These are phyloP conservation scores for Xerocomellus intermedius DNA, from an alignment of 768 basidiomycete species.

Conservation along the genomic window DNA sequence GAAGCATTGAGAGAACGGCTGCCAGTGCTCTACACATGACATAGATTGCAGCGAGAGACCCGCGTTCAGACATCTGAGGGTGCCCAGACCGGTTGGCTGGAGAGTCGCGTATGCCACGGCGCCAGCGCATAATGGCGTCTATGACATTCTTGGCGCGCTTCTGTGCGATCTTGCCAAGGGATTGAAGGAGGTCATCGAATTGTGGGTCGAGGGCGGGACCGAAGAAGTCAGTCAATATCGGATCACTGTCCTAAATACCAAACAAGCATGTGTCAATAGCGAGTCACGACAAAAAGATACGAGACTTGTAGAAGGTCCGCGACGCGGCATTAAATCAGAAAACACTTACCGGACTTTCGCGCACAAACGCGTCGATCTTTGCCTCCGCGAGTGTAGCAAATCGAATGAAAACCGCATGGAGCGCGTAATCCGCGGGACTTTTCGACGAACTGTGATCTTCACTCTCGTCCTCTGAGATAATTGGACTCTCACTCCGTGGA, in stretches of 20 bases:
- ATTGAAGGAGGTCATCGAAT: conserved; percentile 83
- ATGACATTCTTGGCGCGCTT: conserved; percentile 82
- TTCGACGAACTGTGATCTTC: conserved; percentile 62
- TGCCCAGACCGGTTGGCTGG: conserved; percentile 36
- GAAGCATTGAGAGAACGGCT: conserved; percentile 66
- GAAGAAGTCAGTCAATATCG: conserved; percentile 62
- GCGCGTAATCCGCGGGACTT: conserved; percentile 84
- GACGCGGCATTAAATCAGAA: neutral
- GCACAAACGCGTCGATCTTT: conserved; percentile 76
- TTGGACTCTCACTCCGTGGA: conserved; percentile 50
- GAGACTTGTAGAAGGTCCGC: neutral
- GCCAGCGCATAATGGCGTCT: conserved; percentile 86
- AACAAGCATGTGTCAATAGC: conserved; percentile 3
- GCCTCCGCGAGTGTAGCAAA: conserved; percentile 78
- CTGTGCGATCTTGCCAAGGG: conserved; percentile 82
- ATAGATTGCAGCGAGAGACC: conserved; percentile 81
- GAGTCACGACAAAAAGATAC: neutral
- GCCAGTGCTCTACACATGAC: conserved; percentile 88
- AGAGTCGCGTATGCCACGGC: conserved; percentile 69
- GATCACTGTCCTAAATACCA: conserved; percentile 62
- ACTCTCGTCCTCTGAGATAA: conserved; percentile 62
- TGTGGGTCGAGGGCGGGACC: conserved; percentile 71
- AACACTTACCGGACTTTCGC: conserved; percentile 60
- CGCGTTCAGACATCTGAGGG: conserved; percentile 52
- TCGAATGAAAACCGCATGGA: conserved; percentile 85